These are phyloP conservation scores for Talaromyces sp. DNA, from an alignment of 2,329 filamentous ascomycete genomes.

Conservation along the genomic window DNA sequence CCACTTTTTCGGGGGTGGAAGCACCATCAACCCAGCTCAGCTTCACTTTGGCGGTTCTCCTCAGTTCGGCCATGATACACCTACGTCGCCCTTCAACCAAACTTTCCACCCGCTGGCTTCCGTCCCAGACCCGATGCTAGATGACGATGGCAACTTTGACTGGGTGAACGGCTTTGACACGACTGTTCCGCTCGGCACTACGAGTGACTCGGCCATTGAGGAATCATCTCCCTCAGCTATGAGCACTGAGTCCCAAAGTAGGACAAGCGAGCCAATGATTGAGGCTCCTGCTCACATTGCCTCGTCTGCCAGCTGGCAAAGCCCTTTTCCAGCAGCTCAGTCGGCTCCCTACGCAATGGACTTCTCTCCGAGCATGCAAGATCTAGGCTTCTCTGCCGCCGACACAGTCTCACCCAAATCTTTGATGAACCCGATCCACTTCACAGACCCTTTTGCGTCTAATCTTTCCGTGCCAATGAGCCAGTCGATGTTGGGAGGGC, in stretches of 20 bases:
- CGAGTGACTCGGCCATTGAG: slow-evolving; percentile 76
- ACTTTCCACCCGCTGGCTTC: slow-evolving; percentile 45
- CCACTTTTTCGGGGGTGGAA: slow-evolving; percentile 45
- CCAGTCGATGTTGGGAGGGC: slow-evolving; percentile 62
- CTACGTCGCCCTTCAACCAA: slow-evolving; percentile 36
- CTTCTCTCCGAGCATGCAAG: slow-evolving; percentile 67
- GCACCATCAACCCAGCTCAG: slow-evolving; percentile 59
- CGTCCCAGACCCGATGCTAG: slow-evolving; percentile 51
- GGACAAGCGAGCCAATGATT: slow-evolving; percentile 74
- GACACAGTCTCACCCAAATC: slow-evolving; percentile 74
- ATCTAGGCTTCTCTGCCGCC: slow-evolving; percentile 55
- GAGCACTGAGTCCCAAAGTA: slow-evolving; percentile 85
- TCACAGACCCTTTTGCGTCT: slow-evolving; percentile 66
- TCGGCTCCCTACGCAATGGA: slow-evolving; percentile 71
- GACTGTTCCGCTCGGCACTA: slow-evolving; percentile 62
- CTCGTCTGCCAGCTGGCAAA: slow-evolving; percentile 58
- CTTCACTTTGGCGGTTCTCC: slow-evolving; percentile 80
- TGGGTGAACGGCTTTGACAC: slow-evolving; percentile 81
- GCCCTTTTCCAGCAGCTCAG: slow-evolving; percentile 56
- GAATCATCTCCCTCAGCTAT: slow-evolving; percentile 94
- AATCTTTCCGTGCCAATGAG: slow-evolving; percentile 72
- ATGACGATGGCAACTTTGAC: slow-evolving; percentile 70
- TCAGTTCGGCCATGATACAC: slow-evolving; percentile 43
- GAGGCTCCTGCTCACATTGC: slow-evolving; percentile 64
- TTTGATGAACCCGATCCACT: slow-evolving; percentile 61